phyloP scores from a whole-genome alignment of 2,329 filamentous ascomycete genomes.

The Arachnopeziza araneosa region DNA sequence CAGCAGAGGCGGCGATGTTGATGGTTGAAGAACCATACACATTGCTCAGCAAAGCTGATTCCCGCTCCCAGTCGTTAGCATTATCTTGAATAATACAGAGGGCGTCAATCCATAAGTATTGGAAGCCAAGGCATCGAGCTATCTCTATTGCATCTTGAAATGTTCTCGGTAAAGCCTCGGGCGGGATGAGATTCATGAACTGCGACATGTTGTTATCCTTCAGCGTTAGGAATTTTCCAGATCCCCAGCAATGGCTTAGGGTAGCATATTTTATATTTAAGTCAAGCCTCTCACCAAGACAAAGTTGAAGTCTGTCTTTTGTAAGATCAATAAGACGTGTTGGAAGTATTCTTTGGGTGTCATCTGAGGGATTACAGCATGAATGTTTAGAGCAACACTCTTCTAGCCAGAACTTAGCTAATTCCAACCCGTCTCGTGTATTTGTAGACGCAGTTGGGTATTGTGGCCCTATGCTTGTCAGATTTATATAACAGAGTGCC shows the following conservation, averaged over 20 bases:
- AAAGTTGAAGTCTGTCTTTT: background rate
- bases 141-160: slow-evolving; percentile 3
- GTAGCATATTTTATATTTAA: slow-evolving; percentile 9
- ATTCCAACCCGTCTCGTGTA: background rate
- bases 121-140: slow-evolving; percentile 9
- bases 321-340: background rate
- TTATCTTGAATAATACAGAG: slow-evolving; percentile 2
- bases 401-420: background rate
- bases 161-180: slow-evolving; percentile 1
- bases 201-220: slow-evolving; percentile 3
- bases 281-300: background rate
- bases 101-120: background rate
- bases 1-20: slow-evolving; percentile 9
- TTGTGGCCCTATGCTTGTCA: background rate
- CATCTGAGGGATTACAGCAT: background rate
- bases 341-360: background rate
- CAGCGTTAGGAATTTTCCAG: slow-evolving; percentile 3
- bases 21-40: slow-evolving; percentile 9
- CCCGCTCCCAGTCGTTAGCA: slow-evolving; percentile 11
- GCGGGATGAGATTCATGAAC: slow-evolving; percentile 5
- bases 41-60: slow-evolving; percentile 11
- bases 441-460: background rate
- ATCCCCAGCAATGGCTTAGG: slow-evolving; percentile 20
- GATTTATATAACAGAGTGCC: background rate
- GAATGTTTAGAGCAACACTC: background rate